Evolutionary conservation across 805 yeast genomes (phyloP).

Genomic region (Sporopachydermia quercuum): DNA sequence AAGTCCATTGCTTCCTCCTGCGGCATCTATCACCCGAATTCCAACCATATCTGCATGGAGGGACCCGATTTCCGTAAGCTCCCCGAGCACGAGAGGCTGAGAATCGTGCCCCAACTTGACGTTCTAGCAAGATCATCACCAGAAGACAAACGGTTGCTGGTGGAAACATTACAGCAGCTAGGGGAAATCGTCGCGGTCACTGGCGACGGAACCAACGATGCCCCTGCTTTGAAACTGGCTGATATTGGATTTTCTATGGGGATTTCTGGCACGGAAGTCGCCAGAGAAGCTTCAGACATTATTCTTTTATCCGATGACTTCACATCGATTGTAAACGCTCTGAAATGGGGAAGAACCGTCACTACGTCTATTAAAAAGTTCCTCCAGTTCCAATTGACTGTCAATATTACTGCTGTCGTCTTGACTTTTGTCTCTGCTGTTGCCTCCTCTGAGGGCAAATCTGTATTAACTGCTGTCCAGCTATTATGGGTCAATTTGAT

Average conservation of each 20-base stretch:
- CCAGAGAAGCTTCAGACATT: constrained; percentile 92
- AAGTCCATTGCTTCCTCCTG: constrained; percentile 80
- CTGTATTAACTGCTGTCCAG: constrained; percentile 95
- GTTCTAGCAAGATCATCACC: constrained; percentile 94
- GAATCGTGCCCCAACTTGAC: constrained; percentile 55
- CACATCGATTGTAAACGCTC: constrained; percentile 87
- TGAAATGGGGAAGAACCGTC: constrained; percentile 97
- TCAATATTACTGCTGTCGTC: constrained; percentile 90
- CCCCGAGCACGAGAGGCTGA: constrained; percentile 35
- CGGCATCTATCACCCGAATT: constrained; percentile 45
- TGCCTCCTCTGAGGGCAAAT: constrained; percentile 58
- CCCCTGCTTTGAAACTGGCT: constrained; percentile 91
- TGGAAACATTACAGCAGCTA: constrained; percentile 57
- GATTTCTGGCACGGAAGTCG: constrained; percentile 95
- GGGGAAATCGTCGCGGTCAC: constrained; percentile 98
- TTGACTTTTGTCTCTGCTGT: constrained; percentile 91
- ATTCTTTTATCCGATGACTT: constrained; percentile 91
- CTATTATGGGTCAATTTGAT: constrained; percentile 93
- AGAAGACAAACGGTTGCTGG: constrained; percentile 82
- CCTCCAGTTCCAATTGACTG: constrained; percentile 92
- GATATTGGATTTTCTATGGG: constrained; percentile 99
- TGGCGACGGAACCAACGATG: constrained; percentile 99
- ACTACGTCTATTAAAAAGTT: constrained; percentile 88
- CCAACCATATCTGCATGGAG: constrained; percentile 60
- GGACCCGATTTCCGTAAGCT: constrained; percentile 81